Conservation (phyloP, 1,284 basidiomycete species). For the Erythrobasidium hasegawianum region DNA sequence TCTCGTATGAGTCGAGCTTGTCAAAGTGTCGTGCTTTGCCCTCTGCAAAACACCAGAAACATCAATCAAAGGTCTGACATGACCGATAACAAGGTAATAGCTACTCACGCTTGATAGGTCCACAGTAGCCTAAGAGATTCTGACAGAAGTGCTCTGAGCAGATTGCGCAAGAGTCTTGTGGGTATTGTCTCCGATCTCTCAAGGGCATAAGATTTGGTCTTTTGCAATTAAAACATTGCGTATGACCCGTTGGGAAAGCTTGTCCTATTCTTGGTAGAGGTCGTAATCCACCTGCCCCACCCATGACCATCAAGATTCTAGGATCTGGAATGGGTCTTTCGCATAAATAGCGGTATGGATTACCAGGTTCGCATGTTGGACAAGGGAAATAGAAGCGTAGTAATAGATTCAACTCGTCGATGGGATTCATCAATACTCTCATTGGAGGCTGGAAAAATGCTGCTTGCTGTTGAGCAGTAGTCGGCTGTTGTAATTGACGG, state of each 20-base stretch:
- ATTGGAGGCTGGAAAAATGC: background rate
- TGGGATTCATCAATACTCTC: conserved; percentile 28
- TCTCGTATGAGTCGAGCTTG: conserved; percentile 28
- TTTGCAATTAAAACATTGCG: conserved; percentile 31
- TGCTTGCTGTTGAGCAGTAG: background rate
- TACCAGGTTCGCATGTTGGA: conserved; percentile 27
- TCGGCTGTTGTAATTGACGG: background rate
- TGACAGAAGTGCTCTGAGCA: conserved; percentile 31
- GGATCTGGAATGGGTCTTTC: conserved; percentile 28
- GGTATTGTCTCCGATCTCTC: conserved; percentile 25
- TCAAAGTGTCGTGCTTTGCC: conserved; percentile 25
- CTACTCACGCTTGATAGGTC: conserved; percentile 31
- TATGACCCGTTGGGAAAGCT: conserved; percentile 17
- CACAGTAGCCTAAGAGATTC: conserved; percentile 32
- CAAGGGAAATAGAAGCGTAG: conserved; percentile 33
- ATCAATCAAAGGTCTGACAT: background rate
- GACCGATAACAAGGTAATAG: background rate
- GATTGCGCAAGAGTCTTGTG: conserved; percentile 24
- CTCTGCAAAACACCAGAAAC: background rate
- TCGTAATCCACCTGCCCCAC: conserved; percentile 9
- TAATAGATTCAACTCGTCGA: conserved; percentile 32
- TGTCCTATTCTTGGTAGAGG: conserved; percentile 11
- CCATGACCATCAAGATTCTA: conserved; percentile 18
- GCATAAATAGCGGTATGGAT: conserved; percentile 22
- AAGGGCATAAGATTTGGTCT: conserved; percentile 30